Evolutionary conservation across 768 basidiomycete species (phyloP).

Genomic region (Harrya chromipes): DNA sequence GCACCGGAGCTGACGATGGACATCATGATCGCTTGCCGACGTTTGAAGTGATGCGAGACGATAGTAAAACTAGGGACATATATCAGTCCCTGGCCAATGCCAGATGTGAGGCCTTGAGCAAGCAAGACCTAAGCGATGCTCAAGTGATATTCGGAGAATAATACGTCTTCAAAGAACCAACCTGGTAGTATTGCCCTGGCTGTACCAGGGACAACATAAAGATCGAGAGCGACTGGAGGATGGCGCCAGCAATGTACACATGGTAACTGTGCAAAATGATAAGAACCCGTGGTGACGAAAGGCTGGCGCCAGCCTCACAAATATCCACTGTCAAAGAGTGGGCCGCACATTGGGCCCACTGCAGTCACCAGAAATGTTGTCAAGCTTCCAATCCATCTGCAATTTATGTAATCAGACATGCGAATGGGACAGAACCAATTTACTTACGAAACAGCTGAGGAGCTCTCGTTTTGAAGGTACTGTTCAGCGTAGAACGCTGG

Average conservation of each 20-base stretch:
- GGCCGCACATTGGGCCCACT: conserved; percentile 24
- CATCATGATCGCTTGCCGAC: conserved; percentile 40
- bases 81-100: conserved; percentile 42
- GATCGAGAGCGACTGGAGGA: conserved; percentile 27
- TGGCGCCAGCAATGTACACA: conserved; percentile 23
- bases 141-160: background rate
- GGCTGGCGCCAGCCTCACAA: conserved; percentile 15
- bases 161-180: background rate
- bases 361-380: conserved; percentile 14
- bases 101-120: conserved; percentile 38
- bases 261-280: conserved; percentile 6
- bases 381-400: conserved; percentile 29
- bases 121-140: too few relatives aligned
- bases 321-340: conserved; percentile 26
- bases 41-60: conserved; percentile 44
- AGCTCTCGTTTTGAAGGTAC: conserved; percentile 16
- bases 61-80: conserved; percentile 44
- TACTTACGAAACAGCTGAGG: conserved; percentile 27
- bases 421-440: background rate
- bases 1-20: conserved; percentile 46
- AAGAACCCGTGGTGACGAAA: background rate
- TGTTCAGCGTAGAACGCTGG: conserved; percentile 20
- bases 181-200: conserved; percentile 36
- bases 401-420: background rate
- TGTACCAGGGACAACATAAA: conserved; percentile 38